Percentiles rank a stretch among this genome's conserved stretches.
These are phyloP conservation scores for Rhizopogon rudus DNA, from an alignment of 768 basidiomycete genomes.

Conservation along the genomic window DNA sequence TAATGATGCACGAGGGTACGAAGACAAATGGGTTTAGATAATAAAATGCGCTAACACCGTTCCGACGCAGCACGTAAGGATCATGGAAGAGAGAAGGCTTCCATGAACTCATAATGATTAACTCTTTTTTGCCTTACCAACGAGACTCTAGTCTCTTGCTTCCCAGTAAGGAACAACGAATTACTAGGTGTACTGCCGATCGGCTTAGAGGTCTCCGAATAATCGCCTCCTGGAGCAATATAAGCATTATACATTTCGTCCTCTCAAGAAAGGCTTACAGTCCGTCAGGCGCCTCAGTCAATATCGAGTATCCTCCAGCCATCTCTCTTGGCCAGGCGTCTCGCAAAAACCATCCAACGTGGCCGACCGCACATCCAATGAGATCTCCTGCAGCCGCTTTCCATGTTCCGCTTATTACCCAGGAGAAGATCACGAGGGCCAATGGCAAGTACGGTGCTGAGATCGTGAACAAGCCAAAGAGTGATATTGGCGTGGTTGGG, in stretches of 20 bases:
- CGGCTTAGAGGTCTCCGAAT: slow-evolving; percentile 48
- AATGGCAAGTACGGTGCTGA: slow-evolving; percentile 93
- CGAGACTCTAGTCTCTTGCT: not conserved
- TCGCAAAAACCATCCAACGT: slow-evolving; percentile 78
- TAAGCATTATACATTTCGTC: not conserved
- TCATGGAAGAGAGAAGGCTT: not conserved
- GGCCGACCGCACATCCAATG: slow-evolving; percentile 82
- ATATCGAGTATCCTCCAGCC: slow-evolving; percentile 65
- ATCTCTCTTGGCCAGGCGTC: slow-evolving; percentile 90
- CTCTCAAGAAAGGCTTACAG: slow-evolving; percentile 48
- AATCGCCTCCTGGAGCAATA: slow-evolving; percentile 48
- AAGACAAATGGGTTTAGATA: not conserved
- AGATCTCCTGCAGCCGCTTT: slow-evolving; percentile 78
- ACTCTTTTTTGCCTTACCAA: not conserved
- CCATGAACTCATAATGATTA: not conserved
- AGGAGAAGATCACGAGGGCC: slow-evolving; percentile 84
- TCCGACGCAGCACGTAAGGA: not conserved
- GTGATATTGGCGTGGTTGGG: slow-evolving; percentile 90
- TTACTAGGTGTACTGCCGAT: not conserved
- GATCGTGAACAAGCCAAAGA: slow-evolving; percentile 93
- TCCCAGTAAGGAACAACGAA: not conserved
- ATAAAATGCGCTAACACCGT: not conserved
- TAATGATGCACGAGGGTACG: not conserved
- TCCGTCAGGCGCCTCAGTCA: slow-evolving; percentile 66
- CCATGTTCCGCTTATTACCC: slow-evolving; percentile 81